A percentile compares a stretch with the other conserved stretches of the same genome.
Conservation (phyloP, 352 stramenopile genomes). For the Phytophthora ohioensis region DNA sequence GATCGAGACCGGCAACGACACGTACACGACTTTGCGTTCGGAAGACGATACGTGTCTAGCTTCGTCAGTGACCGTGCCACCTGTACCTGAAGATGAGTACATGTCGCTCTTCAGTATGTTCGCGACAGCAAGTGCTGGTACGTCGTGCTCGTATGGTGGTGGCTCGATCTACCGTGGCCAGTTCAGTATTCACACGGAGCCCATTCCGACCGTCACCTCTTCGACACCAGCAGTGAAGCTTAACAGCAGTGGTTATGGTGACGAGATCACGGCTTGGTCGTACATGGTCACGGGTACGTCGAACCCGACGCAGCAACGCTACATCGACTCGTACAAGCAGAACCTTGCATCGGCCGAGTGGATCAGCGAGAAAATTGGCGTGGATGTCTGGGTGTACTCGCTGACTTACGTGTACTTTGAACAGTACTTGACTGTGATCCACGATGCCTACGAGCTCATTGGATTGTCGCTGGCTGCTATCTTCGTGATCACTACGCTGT, state of each 20-base stretch:
- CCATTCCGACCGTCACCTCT: conserved; percentile 50
- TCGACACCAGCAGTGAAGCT: conserved; percentile 49
- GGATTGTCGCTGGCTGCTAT: conserved; percentile 54
- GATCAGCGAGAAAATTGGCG: conserved; percentile 63
- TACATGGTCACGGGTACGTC: conserved; percentile 65
- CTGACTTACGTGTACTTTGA: conserved; percentile 71
- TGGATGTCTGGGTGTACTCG: conserved; percentile 67
- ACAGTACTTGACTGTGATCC: conserved; percentile 67
- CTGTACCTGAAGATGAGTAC: conserved; percentile 64
- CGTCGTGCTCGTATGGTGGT: conserved; percentile 63
- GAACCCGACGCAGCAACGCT: conserved; percentile 62
- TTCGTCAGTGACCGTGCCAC: conserved; percentile 35
- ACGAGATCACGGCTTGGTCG: conserved; percentile 60
- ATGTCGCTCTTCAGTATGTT: conserved; percentile 81
- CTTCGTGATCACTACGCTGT: conserved; percentile 61
- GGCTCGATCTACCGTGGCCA: conserved; percentile 66
- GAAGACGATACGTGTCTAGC: conserved; percentile 46
- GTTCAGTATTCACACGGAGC: conserved; percentile 64
- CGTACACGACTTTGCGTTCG: conserved; percentile 52
- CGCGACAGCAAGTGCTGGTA: conserved; percentile 57
- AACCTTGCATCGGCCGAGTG: conserved; percentile 51
- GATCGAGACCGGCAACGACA: conserved; percentile 53
- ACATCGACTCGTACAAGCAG: conserved; percentile 69
- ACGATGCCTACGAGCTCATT: conserved; percentile 60
- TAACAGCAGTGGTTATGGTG: conserved; percentile 52